Conservation (phyloP, 192 early-diverging fungal genomes). For the Linnemannia hyalina region DNA sequence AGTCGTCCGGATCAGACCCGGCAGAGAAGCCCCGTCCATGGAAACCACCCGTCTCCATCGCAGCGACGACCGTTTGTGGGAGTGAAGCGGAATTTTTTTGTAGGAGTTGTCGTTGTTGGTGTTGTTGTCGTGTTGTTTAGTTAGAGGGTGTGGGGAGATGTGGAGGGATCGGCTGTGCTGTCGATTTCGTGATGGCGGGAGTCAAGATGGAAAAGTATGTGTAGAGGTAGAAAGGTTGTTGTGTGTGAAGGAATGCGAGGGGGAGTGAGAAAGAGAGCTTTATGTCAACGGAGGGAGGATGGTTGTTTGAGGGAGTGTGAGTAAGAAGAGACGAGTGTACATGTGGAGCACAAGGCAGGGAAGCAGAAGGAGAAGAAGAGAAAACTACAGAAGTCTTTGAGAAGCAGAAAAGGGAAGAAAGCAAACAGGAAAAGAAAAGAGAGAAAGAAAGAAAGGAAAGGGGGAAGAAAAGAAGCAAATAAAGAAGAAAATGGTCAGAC, state of each 20-base stretch:
- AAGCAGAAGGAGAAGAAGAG: not conserved
- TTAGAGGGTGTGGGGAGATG: not conserved
- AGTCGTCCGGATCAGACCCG: slow-evolving; percentile 33
- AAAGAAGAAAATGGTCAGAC: not conserved
- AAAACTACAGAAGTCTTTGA: not conserved
- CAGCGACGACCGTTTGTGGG: slow-evolving; percentile 20
- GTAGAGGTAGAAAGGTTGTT: not conserved
- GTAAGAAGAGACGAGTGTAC: not conserved
- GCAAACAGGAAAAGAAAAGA: not conserved
- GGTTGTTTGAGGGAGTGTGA: not conserved
- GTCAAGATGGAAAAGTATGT: not conserved
- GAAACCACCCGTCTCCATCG: slow-evolving; percentile 32
- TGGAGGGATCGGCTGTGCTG: not conserved
- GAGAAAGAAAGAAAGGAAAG: not conserved
- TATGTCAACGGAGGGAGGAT: not conserved
- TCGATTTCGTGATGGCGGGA: slow-evolving; percentile 13
- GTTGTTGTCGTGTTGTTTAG: not conserved
- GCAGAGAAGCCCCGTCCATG: slow-evolving; percentile 11
- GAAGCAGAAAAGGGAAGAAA: not conserved
- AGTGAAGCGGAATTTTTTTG: slow-evolving; percentile 9
- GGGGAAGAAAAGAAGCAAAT: not conserved
- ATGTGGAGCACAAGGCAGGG: not conserved
- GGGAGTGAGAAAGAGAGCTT: not conserved
- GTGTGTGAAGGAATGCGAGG: not conserved
- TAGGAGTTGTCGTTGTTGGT: not conserved